Evolutionary conservation across 148 eudicot genomes (phyloP).

Genomic region (Rhododendron ovatum): DNA sequence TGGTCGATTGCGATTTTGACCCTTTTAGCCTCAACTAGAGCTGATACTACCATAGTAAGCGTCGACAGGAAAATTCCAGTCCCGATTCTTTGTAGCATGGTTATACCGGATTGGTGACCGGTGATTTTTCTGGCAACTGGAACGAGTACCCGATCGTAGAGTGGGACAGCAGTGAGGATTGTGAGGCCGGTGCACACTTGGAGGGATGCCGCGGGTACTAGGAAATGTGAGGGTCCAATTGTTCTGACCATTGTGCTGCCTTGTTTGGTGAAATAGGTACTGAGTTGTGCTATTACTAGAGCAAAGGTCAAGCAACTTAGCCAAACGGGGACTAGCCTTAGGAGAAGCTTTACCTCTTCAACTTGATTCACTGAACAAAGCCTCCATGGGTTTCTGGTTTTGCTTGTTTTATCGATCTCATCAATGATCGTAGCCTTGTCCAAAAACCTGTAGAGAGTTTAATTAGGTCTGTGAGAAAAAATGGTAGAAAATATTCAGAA

Average conservation of each 20-base stretch:
- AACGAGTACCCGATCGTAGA: constrained; percentile 47
- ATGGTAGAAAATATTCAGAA: neutral
- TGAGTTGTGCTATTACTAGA: constrained; percentile 48
- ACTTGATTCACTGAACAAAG: constrained; percentile 67
- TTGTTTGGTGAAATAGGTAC: constrained; percentile 75
- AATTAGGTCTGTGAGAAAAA: neutral
- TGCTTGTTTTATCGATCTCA: constrained; percentile 31
- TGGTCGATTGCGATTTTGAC: constrained; percentile 25
- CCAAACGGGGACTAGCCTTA: constrained; percentile 64
- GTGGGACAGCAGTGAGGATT: constrained; percentile 38
- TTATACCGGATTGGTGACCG: constrained; percentile 46
- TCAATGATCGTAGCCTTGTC: constrained; percentile 66
- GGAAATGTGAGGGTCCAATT: constrained; percentile 27
- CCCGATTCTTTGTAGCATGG: constrained; percentile 57
- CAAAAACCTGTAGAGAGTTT: constrained; percentile 33
- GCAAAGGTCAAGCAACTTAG: constrained; percentile 49
- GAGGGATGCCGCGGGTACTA: constrained; percentile 54
- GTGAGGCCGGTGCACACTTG: constrained; percentile 48
- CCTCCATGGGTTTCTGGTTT: constrained; percentile 54
- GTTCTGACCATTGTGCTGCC: constrained; percentile 51
- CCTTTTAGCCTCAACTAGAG: constrained; percentile 50
- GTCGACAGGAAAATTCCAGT: constrained; percentile 33
- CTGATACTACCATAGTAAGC: constrained; percentile 48
- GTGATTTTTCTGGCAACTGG: constrained; percentile 34
- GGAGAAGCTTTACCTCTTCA: constrained; percentile 55